Conservation (phyloP, 495 filamentous ascomycete species). For the Podospora sp. region DNA sequence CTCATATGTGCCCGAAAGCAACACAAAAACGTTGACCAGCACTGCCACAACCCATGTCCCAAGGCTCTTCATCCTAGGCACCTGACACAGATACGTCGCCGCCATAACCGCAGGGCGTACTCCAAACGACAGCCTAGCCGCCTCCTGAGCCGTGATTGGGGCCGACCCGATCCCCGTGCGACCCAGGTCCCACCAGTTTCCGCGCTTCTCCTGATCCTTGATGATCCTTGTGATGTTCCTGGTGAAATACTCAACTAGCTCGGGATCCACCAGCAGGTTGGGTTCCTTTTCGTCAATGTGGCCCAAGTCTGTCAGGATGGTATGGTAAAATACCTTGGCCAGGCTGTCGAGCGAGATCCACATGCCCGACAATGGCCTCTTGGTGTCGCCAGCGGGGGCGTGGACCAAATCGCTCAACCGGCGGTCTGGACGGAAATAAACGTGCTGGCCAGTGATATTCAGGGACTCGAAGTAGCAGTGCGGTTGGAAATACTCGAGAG, state of each 20-base stretch:
- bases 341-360: background rate
- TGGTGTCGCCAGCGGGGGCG: too few relatives aligned
- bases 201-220: too few relatives aligned
- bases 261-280: background rate
- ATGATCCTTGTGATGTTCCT: background rate
- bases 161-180: background rate
- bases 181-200: too few relatives aligned
- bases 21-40: background rate
- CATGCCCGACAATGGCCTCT: background rate
- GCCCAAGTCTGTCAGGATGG: background rate
- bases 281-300: background rate
- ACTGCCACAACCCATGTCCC: background rate
- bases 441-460: background rate
- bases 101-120: background rate
- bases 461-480: background rate
- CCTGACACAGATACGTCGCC: conserved; percentile 4
- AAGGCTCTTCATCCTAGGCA: background rate
- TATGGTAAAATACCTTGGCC: background rate
- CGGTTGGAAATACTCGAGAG: background rate
- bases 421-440: background rate
- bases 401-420: too few relatives aligned
- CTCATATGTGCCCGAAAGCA: too few relatives aligned
- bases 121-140: background rate
- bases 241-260: background rate
- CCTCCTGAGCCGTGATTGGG: background rate